Evolutionary conservation across 225 moss, liverwort and hornwort species (phyloP), one percentile per base, ranked within the genome.

Genomic region (Marchantia paleacea): DNA sequence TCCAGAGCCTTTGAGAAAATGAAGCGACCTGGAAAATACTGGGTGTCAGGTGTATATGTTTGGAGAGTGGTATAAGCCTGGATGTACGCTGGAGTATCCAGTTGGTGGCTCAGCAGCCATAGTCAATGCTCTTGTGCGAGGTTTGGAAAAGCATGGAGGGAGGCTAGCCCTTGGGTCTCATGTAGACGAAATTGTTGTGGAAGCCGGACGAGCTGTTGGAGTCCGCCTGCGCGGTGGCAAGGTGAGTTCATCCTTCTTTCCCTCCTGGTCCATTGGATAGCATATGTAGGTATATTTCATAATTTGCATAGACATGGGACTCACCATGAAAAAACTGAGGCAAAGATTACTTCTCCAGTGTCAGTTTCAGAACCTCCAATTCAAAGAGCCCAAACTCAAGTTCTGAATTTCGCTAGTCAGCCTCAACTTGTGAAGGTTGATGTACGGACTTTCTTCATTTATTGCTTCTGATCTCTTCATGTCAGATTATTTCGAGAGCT

Each of bases 21-120:
- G 77, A 80, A 78, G 67, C 24, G 77, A 10, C 30, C 28, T 57
- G 63, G 60, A 64, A 80, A 55, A 19, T 39, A 47, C 31, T 75
- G 76, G 73, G 65, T 79, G 62, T 78, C 88, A 97, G 96, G 91
- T 97, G 26, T 97, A 93, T 82, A 94, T 97, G 96, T 94, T 97
- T 80, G 94, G 94, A 82, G 94, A 94, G 81, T 97, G 96, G 96
- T 94, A 93, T 79, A 94, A 94, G 78, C 93, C 89, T 64, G 96
- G 91, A 58, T 94, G 92, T 82, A 84, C 82, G 88, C 88, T 97
- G 54, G 96, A 97, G 82, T 97, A 97, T 66, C 94, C 96, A 50
- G 53, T 85, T 28, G 96, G 96, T 73, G 96, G 96, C 81, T 92
- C 92, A 61, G 93, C 93, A 80, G 92, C 96, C 72, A 90, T 94